phyloP scores from a whole-genome alignment of 768 basidiomycete species.

The Boletus vermiculosoides region DNA sequence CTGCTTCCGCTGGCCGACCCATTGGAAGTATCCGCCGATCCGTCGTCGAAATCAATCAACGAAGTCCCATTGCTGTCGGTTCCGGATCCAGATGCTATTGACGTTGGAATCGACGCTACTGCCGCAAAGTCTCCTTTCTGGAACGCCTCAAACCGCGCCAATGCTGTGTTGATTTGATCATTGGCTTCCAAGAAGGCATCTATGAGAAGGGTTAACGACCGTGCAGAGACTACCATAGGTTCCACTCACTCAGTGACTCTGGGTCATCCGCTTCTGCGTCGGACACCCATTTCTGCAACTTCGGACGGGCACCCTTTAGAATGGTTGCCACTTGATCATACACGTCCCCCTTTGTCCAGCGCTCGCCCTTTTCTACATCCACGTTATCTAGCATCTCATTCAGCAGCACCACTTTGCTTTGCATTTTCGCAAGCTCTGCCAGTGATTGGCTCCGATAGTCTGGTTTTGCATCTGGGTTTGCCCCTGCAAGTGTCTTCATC shows the following conservation, averaged over 20 bases:
- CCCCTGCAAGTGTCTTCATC: constrained; percentile 94
- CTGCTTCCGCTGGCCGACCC: constrained; percentile 19
- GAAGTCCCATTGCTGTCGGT: constrained; percentile 38
- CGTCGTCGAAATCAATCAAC: constrained; percentile 79
- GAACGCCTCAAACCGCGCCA: constrained; percentile 89
- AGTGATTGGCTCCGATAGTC: constrained; percentile 91
- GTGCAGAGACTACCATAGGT: neutral
- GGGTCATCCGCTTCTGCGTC: constrained; percentile 89
- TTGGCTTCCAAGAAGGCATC: constrained; percentile 95
- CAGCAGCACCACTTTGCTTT: constrained; percentile 91
- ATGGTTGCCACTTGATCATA: constrained; percentile 95
- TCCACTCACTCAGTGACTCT: constrained; percentile 75
- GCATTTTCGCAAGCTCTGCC: constrained; percentile 89
- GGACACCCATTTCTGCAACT: constrained; percentile 96
- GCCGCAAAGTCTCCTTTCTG: constrained; percentile 86
- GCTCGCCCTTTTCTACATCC: constrained; percentile 66
- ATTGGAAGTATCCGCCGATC: constrained; percentile 12
- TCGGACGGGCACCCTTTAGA: constrained; percentile 80
- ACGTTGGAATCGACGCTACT: constrained; percentile 64
- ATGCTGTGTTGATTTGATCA: constrained; percentile 93
- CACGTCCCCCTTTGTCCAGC: constrained; percentile 83
- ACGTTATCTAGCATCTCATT: constrained; percentile 98
- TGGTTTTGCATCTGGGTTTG: constrained; percentile 90
- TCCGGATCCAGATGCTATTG: constrained; percentile 41
- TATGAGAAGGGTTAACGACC: constrained; percentile 28